phyloP scores from a whole-genome alignment of 371 early-diverging fungal species.

The Rhizomucor miehei region DNA sequence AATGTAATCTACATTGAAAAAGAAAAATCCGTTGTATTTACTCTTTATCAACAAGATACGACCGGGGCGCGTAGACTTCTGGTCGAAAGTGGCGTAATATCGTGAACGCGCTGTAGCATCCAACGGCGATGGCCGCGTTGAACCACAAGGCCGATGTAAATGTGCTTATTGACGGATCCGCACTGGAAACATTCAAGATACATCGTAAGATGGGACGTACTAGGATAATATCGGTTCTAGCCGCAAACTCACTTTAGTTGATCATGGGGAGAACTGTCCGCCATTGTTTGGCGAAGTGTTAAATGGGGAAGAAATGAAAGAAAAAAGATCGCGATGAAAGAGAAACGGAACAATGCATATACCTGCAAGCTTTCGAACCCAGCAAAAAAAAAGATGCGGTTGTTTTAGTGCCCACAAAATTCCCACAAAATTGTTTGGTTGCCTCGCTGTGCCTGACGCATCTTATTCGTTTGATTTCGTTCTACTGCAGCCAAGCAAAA shows the following conservation, averaged over 20 bases:
- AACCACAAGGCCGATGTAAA: conserved; percentile 68
- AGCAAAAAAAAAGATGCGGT: too few species aligned
- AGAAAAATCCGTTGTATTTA: conserved; percentile 14
- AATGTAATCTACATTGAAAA: background rate
- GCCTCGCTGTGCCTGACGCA: too few species aligned
- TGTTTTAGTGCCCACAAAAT: too few species aligned
- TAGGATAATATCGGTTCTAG: too few species aligned
- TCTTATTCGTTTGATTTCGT: too few species aligned
- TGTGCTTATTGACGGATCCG: conserved; percentile 49
- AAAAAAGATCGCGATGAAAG: conserved; percentile 33
- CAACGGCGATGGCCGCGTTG: conserved; percentile 57
- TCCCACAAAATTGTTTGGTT: too few species aligned
- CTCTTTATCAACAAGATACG: conserved; percentile 63
- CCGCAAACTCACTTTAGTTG: background rate
- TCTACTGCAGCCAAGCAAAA: too few species aligned
- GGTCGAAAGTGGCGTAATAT: conserved; percentile 53
- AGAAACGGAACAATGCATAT: too few species aligned
- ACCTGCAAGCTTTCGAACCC: too few species aligned
- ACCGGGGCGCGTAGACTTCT: conserved; percentile 70
- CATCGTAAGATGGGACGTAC: background rate
- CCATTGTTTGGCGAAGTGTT: conserved; percentile 8
- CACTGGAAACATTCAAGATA: conserved; percentile 12
- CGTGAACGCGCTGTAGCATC: conserved; percentile 55
- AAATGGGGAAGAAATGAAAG: conserved; percentile 35
- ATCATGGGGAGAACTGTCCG: conserved; percentile 2